phyloP scores from a whole-genome alignment of 108 stramenopile genomes.

The Skeletonema menzelii region DNA sequence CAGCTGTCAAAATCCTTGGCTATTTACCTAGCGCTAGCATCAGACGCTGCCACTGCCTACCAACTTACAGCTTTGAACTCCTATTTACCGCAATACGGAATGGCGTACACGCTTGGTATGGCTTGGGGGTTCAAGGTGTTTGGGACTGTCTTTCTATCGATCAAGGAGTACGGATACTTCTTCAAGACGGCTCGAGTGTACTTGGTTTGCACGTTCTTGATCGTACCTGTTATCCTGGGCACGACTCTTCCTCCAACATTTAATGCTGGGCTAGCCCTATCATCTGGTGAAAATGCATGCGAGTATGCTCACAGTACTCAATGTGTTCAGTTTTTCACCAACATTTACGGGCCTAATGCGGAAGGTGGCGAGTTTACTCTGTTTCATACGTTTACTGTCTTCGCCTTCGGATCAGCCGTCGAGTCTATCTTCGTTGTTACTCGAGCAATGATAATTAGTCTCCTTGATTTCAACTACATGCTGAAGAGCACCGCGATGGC shows the following conservation, averaged over 20 bases:
- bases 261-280: not conserved
- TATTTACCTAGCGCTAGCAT: not conserved
- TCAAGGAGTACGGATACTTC: slow-evolving; percentile 5
- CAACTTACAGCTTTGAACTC: not conserved
- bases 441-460: not conserved
- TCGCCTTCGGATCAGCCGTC: not conserved
- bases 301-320: not conserved
- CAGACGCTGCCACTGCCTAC: slow-evolving; percentile 1
- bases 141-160: not conserved
- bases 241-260: not conserved
- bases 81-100: not conserved
- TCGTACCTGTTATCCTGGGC: not conserved
- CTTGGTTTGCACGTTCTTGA: not conserved
- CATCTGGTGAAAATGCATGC: not conserved
- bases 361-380: not conserved
- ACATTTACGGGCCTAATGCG: not conserved
- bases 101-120: not conserved
- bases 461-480: not conserved
- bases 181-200: not conserved
- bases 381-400: not conserved
- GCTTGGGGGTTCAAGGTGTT: not conserved
- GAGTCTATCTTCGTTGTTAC: not conserved
- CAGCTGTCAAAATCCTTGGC: not conserved
- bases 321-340: not conserved
- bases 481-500: not conserved